These are phyloP conservation scores for Russula sp. DNA, from an alignment of 768 basidiomycete genomes.

Conservation along the genomic window DNA sequence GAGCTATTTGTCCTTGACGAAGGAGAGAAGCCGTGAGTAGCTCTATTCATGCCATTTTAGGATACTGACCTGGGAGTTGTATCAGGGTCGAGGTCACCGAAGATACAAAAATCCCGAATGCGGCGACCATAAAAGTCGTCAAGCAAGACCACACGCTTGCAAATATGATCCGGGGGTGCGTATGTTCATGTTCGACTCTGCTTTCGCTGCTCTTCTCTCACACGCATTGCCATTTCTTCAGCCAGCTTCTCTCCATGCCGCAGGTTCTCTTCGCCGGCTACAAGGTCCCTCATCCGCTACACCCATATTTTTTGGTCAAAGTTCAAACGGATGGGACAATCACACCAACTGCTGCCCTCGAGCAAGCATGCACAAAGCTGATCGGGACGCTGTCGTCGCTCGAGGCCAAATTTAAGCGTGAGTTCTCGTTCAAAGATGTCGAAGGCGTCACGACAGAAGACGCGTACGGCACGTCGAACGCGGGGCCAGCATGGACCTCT, in stretches of 20 bases:
- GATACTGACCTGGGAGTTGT: slow-evolving; percentile 9
- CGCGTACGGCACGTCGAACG: slow-evolving; percentile 26
- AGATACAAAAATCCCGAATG: slow-evolving; percentile 97
- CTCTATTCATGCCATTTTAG: neutral
- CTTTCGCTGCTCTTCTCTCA: neutral
- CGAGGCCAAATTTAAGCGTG: slow-evolving; percentile 72
- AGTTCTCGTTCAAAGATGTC: slow-evolving; percentile 73
- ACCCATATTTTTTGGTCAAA: slow-evolving; percentile 91
- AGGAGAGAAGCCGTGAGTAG: slow-evolving; percentile 85
- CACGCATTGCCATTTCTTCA: slow-evolving; percentile 27
- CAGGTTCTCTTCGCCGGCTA: slow-evolving; percentile 93
- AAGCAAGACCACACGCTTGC: slow-evolving; percentile 98
- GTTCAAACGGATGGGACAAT: slow-evolving; percentile 88
- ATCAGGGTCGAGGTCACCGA: slow-evolving; percentile 84
- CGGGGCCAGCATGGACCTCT: slow-evolving; percentile 21
- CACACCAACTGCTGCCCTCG: slow-evolving; percentile 76
- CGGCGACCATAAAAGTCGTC: slow-evolving; percentile 87
- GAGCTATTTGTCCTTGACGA: slow-evolving; percentile 90
- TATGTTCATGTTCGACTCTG: slow-evolving; percentile 25
- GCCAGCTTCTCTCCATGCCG: slow-evolving; percentile 85
- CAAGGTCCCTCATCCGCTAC: slow-evolving; percentile 94
- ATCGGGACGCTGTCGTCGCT: slow-evolving; percentile 55
- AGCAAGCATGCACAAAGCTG: slow-evolving; percentile 75
- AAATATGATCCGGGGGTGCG: slow-evolving; percentile 93
- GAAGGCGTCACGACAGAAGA: slow-evolving; percentile 36